Evolutionary conservation across 129 eudicot genomes (phyloP).

Genomic region (Pittosporum tobira): DNA sequence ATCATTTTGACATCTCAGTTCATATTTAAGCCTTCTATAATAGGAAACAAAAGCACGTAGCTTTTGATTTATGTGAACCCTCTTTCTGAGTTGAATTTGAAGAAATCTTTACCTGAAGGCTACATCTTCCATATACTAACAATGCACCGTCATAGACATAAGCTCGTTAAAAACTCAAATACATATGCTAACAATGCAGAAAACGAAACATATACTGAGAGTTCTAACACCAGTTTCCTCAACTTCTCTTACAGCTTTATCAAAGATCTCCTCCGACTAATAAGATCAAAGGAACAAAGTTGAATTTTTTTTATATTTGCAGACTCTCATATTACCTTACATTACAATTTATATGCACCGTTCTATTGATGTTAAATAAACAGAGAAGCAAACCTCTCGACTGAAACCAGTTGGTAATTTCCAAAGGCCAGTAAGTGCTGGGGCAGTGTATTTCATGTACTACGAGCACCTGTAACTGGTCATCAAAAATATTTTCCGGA

Average conservation of each 20-base stretch:
- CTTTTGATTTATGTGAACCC: background rate
- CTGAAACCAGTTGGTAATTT: conserved; percentile 89
- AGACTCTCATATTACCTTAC: background rate
- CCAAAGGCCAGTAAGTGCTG: conserved; percentile 62
- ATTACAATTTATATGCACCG: background rate
- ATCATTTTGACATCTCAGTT: background rate
- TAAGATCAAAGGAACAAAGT: background rate
- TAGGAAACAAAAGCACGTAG: background rate
- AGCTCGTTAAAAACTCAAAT: background rate
- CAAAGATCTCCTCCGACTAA: conserved; percentile 78
- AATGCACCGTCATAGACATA: conserved; percentile 49
- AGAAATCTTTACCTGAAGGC: conserved; percentile 54
- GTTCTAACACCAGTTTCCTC: conserved; percentile 88
- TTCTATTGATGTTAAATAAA: background rate
- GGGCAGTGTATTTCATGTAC: conserved; percentile 75
- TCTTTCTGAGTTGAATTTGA: background rate
- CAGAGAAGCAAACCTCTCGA: conserved; percentile 42
- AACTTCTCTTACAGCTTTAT: conserved; percentile 83
- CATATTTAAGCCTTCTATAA: background rate
- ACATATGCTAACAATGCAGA: background rate
- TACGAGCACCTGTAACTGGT: conserved; percentile 53
- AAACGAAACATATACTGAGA: background rate
- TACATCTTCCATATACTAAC: conserved; percentile 64
- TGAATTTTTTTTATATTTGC: background rate
- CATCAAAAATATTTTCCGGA: conserved; percentile 58